Conservation (phyloP, 352 stramenopile genomes). For the Globisporangium acanthophoron region DNA sequence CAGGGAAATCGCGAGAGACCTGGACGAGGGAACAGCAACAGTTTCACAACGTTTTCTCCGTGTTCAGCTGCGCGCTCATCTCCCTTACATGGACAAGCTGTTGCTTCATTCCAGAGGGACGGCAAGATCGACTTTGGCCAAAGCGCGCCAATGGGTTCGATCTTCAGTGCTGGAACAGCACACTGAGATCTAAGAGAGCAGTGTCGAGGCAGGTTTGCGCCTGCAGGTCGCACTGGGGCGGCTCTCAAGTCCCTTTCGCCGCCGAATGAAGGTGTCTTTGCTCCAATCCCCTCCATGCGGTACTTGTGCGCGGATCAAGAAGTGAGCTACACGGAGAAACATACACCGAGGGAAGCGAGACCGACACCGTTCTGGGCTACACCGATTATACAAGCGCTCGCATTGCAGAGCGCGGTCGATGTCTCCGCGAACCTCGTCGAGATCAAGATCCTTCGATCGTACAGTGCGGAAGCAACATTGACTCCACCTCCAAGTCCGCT, state of each 20-base stretch:
- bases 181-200: no score
- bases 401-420: conserved; percentile 14
- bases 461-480: not conserved
- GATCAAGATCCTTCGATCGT: conserved; percentile 9
- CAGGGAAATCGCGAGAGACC: no score
- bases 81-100: not conserved
- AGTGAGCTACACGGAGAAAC: conserved; percentile 13
- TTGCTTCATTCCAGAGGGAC: not conserved
- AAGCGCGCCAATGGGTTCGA: no score
- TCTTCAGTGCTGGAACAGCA: no score
- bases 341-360: not conserved
- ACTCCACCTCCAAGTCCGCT: not conserved
- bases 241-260: no score
- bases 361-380: not conserved
- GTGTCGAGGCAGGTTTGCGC: no score
- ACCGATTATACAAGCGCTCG: not conserved
- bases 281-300: no score
- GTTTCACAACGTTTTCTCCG: not conserved
- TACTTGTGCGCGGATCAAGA: conserved; percentile 15
- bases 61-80: conserved; percentile 1
- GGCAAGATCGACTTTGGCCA: not conserved
- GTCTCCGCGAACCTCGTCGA: conserved; percentile 7
- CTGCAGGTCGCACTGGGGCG: no score
- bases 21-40: no score
- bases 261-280: no score